phyloP scores from a whole-genome alignment of 345 rosid genomes.

The Citrus glauca region DNA sequence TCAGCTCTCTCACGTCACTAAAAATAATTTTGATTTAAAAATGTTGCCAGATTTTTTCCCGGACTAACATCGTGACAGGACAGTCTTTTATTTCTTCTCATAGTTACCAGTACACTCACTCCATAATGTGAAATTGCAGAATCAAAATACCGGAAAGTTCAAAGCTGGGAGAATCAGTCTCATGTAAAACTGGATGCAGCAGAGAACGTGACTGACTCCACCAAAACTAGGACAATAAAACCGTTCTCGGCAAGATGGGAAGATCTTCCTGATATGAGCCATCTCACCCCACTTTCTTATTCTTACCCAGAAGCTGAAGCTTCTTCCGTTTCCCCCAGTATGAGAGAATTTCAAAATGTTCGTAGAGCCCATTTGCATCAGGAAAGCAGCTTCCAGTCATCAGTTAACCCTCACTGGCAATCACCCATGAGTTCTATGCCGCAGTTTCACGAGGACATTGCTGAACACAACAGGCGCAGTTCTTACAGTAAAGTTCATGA shows the following conservation, averaged over 20 bases:
- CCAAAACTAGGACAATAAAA: slow-evolving; percentile 6
- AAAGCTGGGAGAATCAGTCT: slow-evolving; percentile 21
- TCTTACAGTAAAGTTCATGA: slow-evolving; percentile 1
- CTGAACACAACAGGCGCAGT: neutral
- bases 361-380: slow-evolving; percentile 2
- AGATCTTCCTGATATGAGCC: slow-evolving; percentile 14
- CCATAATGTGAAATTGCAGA: slow-evolving; percentile 20
- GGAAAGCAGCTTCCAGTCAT: slow-evolving; percentile 13
- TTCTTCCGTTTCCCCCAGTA: slow-evolving; percentile 17
- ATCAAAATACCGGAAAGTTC: slow-evolving; percentile 4
- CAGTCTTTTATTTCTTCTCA: neutral
- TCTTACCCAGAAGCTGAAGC: slow-evolving; percentile 10
- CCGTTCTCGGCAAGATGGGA: slow-evolving; percentile 23
- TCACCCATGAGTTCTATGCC: slow-evolving; percentile 18
- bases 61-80: neutral
- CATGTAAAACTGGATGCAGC: slow-evolving; percentile 11
- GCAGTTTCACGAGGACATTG: neutral
- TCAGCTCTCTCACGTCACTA: neutral
- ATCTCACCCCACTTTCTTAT: slow-evolving; percentile 19
- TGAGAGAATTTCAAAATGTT: neutral
- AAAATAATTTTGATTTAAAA: neutral
- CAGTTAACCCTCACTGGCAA: slow-evolving; percentile 1
- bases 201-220: neutral
- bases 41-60: neutral
- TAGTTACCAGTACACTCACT: neutral